Evolutionary conservation across 2,329 filamentous ascomycete species (phyloP), one percentile per base, ranked within the genome.

Genomic region (Paraconiothyrium brasiliense): DNA sequence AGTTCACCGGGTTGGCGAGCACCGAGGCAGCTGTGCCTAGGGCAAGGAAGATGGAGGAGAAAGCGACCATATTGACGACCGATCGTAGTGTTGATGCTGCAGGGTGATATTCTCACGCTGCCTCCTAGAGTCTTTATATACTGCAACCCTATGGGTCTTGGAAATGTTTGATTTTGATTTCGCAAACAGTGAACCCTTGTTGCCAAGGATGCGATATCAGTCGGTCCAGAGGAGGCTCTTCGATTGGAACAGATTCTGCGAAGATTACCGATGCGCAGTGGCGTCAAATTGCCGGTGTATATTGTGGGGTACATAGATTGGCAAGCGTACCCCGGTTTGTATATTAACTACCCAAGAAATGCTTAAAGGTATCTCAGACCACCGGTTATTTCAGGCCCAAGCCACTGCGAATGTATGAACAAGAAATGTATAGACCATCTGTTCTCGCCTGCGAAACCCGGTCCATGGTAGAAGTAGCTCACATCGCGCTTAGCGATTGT

Each of bases 21-120:
- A 70, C 69, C 13, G 70, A 67, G 44, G 66, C 70, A 54, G 69
- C 71, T 56, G 68, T 65, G 59, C 67, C 56, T 48, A 76, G 70
- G 58, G 71, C 71, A 46, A 74, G 62, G 30, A 75, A 41, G 55
- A 75, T 58, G 47, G 71, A 73, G 37, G 71, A 70, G 63, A 76
- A 67, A 39, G 71, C 70, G 61, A 75, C 71, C 73, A 76, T 76
- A 43, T 52, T 72, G 58, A 56, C 37, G 49, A 57, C 51, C 13
- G 24, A 57, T 55, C 13, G 24, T 37, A 30, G 34, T 50, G n/a
- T 56, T 48, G 54, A 43, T 59, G 60, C 57, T 64, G 59, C 49
- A 66, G 63, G 61, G 57, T 69, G 59, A 22, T 32, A 39, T 51
- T 41, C n/a, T 35, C 44, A 50, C 34, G 37, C 2, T 30, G 59